phyloP scores from a whole-genome alignment of 2,329 filamentous ascomycete genomes.

The Fusarium falciforme region DNA sequence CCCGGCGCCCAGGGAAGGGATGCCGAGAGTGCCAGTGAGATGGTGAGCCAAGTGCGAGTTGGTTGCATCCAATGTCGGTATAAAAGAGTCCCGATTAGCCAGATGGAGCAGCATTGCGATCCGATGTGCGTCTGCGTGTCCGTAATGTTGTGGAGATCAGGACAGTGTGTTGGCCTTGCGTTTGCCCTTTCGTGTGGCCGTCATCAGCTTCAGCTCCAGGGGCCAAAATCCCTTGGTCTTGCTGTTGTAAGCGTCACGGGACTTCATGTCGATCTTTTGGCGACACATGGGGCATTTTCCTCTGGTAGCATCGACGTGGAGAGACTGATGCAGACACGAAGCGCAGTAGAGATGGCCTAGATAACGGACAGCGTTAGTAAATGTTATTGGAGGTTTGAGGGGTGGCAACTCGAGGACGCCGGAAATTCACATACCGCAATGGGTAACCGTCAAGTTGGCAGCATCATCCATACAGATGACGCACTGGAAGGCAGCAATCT shows the following conservation, averaged over 20 bases:
- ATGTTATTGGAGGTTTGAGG: background rate
- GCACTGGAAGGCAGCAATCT: constrained; percentile 70
- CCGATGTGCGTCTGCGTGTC: background rate
- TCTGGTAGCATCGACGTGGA: constrained; percentile 66
- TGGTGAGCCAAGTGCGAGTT: constrained; percentile 2
- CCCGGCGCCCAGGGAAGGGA: background rate
- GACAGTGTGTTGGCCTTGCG: constrained; percentile 48
- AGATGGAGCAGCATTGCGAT: background rate
- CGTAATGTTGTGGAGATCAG: constrained; percentile 29
- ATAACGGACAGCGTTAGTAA: constrained; percentile 24
- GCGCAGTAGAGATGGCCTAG: constrained; percentile 74
- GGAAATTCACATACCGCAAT: constrained; percentile 67
- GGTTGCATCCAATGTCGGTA: background rate
- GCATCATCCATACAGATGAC: constrained; percentile 76
- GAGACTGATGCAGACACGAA: constrained; percentile 69
- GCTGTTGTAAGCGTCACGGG: constrained; percentile 52
- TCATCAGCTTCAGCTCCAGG: constrained; percentile 73
- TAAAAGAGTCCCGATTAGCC: background rate
- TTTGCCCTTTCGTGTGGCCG: constrained; percentile 63
- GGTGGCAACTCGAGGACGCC: background rate
- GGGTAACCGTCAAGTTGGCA: constrained; percentile 69
- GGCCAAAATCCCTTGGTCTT: constrained; percentile 67
- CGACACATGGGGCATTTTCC: constrained; percentile 74
- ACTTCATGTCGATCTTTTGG: constrained; percentile 64
- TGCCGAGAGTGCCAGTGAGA: background rate